Evolutionary conservation across 2,329 filamentous ascomycete species (phyloP), one percentile per base, ranked within the genome.

Genomic region (Scedosporium minutisporum): DNA sequence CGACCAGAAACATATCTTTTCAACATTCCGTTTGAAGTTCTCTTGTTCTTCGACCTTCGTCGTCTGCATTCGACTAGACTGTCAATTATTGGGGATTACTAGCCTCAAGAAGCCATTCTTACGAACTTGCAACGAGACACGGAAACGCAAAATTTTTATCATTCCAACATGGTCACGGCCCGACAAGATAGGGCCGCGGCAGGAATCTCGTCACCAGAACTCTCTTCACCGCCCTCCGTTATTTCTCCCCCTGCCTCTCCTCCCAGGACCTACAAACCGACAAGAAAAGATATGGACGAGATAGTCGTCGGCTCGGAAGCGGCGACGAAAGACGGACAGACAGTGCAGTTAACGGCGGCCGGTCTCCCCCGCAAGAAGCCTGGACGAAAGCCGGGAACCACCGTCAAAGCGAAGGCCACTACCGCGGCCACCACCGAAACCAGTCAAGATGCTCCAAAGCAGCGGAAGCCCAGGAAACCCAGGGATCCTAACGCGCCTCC

Each of bases 291-390:
- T 61, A 78, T 80, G 72, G 78, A 82, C 65, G 79, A 82, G 68
- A 80, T 82, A 62, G 73, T 81, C 25, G 78, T 81, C 65, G 75
- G 77, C 66, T 73, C 73, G 62, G 73, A 78, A 57, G 68, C 53
- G 69, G 46, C 72, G 61, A 67, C 73, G 63, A 69, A 74, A 63
- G 71, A 79, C 65, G 71, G 77, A 65, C 66, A 75, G 68, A 73
- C 72, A 67, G 78, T 81, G 29, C 78, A 77, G 65, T 73, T 86
- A 61, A 86, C 82, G 0, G 82, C 83, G 27, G 82, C 83, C 60
- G 83, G 83, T 10, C 69, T 84, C 6, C 82, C 83, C 0, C 75
- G 84, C 4, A 86, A 86, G 74, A 88, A 87, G 74, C 84, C 85
- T 21, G 85, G 84, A 23, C 81, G 85, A 59, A 88, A 88, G 70